Evolutionary conservation across 2,329 filamentous ascomycete species (phyloP), one percentile per base, ranked within the genome.

Genomic region (Albophoma yamanashiensis): DNA sequence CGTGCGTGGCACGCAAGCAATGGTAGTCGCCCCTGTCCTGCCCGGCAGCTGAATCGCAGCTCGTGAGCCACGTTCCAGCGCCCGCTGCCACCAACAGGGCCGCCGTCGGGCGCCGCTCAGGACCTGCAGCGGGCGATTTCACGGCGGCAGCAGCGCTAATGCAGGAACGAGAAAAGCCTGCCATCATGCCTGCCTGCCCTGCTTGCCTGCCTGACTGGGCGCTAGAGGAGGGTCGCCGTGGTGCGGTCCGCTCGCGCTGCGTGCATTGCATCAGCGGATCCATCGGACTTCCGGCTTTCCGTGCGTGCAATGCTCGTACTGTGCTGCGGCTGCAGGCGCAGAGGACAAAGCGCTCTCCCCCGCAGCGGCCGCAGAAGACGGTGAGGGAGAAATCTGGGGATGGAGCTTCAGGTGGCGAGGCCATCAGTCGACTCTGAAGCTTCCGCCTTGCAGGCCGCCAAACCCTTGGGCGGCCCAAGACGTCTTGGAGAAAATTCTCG

Each of bases 131-230:
- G 22, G 22, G 14, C 43, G n/a, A 9, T 47, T 14, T 25, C 20
- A 31, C 25, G 25, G 25, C 27, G 47, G 34, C 47, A 4, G 27
- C 47, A 34, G 27, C 64, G 60, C 64, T 65, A 64, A 65, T 64
- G 64, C 64, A 65, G 64, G 64, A 65, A 65, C 64, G 27, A 27
- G 11, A 56, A 31, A 57, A 57, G 22, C 9, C 57, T 59, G 55
- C 25, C 25, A 1, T 4, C 14, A 7, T n/a, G n/a, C n/a, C n/a
- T n/a, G n/a, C n/a, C n/a, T n/a, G n/a, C n/a, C n/a, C n/a, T n/a
- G n/a, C n/a, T n/a, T n/a, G n/a, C n/a, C n/a, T n/a, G n/a, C n/a
- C n/a, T n/a, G n/a, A n/a, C 7, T 34, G 6, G 22, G 38, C 45
- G 45, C 45, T 50, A 50, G 27, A 3, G 3, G 27, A 31, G 27